phyloP scores from a whole-genome alignment of 176 grass and related monocot species.

The Sorghum bicolor region Sorghum_bicolor_NCBIv3 NC_012872.2:54668001-54668500 shows the following conservation, averaged over 20 bases:
- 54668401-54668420: neutral
- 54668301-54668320: neutral
- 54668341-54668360: neutral
- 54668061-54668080: neutral
- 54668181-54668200: neutral
- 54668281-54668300: neutral
- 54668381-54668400: neutral
- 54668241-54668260: neutral
- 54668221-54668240: neutral
- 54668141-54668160: neutral
- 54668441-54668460: neutral
- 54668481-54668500: neutral
- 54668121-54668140: neutral
- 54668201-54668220: neutral
- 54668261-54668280: neutral
- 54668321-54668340: conserved; percentile 3
- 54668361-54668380: neutral
- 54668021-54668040: neutral
- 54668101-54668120: neutral
- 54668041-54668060: neutral
- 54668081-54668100: neutral
- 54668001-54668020: neutral
- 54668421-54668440: conserved; percentile 3
- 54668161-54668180: neutral
- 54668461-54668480: neutral